Conservation (phyloP, 2,329 filamentous ascomycete genomes). For the Botrytis medusae region DNA sequence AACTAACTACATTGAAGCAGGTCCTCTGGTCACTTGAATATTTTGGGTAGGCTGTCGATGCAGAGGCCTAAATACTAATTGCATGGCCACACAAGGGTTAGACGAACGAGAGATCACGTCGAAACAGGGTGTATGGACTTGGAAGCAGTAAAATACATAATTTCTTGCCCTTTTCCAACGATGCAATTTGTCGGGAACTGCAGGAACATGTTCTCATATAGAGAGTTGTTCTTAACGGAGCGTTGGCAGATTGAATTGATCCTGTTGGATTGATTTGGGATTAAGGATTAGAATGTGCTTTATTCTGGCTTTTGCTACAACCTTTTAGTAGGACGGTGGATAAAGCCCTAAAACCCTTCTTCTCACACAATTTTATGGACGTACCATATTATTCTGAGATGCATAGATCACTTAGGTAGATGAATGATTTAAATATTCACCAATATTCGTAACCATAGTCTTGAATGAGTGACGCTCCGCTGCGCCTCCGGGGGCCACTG, state of each 20-base stretch:
- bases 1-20: constrained; percentile 6
- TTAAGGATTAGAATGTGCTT: constrained; percentile 39
- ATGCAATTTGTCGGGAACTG: constrained; percentile 70
- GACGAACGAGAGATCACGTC: neutral
- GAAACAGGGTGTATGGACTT: neutral
- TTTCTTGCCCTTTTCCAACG: constrained; percentile 50
- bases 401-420: neutral
- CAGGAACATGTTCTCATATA: constrained; percentile 67
- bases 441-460: neutral
- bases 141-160: neutral
- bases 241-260: constrained; percentile 59
- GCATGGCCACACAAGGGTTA: too few species aligned
- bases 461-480: neutral
- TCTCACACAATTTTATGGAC: constrained; percentile 31
- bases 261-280: constrained; percentile 31
- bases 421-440: neutral
- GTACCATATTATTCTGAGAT: neutral
- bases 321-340: constrained; percentile 38
- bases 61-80: neutral
- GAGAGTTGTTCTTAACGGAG: constrained; percentile 76
- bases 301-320: constrained; percentile 37
- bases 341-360: constrained; percentile 40
- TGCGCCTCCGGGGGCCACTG: neutral
- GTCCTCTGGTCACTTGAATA: neutral
- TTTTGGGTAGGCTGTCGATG: too few species aligned